Evolutionary conservation across 495 filamentous ascomycete species (phyloP).

Genomic region (Venustampulla echinocandica): DNA sequence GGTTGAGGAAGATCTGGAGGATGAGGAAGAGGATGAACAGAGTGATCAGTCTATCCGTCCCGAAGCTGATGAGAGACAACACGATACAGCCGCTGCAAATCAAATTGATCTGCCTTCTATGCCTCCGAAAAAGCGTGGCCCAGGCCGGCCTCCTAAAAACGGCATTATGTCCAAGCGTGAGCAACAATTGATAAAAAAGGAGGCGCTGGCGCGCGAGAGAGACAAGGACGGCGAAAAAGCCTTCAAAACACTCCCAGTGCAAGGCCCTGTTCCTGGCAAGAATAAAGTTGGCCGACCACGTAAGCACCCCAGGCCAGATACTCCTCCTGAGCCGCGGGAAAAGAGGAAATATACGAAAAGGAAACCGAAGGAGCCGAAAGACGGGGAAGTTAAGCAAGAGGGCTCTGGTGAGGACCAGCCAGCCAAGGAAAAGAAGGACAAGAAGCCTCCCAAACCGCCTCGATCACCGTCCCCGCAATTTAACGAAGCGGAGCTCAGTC

Average conservation of each 20-base stretch:
- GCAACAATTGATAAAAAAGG: constrained; percentile 55
- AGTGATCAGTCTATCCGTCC: background rate
- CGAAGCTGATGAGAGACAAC: constrained; percentile 11
- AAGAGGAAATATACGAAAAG: constrained; percentile 75
- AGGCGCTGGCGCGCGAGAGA: constrained; percentile 37
- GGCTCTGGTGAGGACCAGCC: constrained; percentile 34
- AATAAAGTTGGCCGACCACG: constrained; percentile 52
- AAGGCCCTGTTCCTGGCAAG: constrained; percentile 40
- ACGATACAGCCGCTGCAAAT: constrained; percentile 3
- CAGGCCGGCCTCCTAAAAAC: constrained; percentile 83
- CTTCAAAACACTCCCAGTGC: constrained; percentile 34
- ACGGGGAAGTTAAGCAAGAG: constrained; percentile 37
- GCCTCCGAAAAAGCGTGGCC: constrained; percentile 60
- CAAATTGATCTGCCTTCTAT: constrained; percentile 22
- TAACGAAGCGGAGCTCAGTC: constrained; percentile 66
- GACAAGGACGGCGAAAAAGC: constrained; percentile 31
- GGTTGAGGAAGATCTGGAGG: constrained; percentile 14
- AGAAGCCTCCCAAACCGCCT: constrained; percentile 53
- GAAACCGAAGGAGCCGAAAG: constrained; percentile 53
- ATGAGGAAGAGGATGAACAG: constrained; percentile 1
- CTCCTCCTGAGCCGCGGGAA: constrained; percentile 49
- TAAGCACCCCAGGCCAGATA: constrained; percentile 47
- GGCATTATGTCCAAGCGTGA: constrained; percentile 89
- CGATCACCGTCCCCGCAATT: constrained; percentile 65
- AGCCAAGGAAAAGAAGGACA: constrained; percentile 48